Base-by-base conservation (phyloP, 192 early-diverging fungal species). In the Dispira parvispora region DNA sequence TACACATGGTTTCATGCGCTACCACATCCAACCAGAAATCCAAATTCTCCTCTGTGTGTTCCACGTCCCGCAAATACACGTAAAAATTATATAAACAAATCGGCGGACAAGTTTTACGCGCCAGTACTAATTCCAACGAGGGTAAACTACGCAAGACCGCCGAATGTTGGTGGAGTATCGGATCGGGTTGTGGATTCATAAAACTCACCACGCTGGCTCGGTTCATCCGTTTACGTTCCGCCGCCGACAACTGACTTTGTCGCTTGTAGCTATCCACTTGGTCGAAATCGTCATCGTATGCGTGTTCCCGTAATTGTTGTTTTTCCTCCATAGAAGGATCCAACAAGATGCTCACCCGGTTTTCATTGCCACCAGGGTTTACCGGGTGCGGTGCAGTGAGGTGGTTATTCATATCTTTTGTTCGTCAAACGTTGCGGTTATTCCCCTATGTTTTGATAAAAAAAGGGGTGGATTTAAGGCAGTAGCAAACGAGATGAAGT, bases 61-160 rank as follows among this genome's bases (percentile, higher is more conserved):
- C 80, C 52, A 76, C 67, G 62, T 87, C 84, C n/a, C 83, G 69
- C 74, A 89, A 76, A 45, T 83, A 80, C 52, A 86, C 71, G 68
- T 85, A 89, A 71, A 80, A 87, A 66, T 87, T 87, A 62, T 76
- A 87, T n/a, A 89, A 69, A 58, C 87, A 89, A 28, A 89, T 73
- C 3, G 87, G 87, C 11, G 81, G 83, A 42, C 72, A 63, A 0
- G 85, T 84, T 47, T 80, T 83, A 23, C 87, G 73, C 54, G 74
- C 63, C 11, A 89, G 74, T 16, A 84, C 83, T 64, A 87, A 77
- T 45, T 86, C 78, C 26, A 89, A 68, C n/a, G 78, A 80, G 3
- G 87, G 87, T 56, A 89, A 71, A 11, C 65, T 61, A 28, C 75
- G 71, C 45, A 77, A 28, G 53, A 26, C 21, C 12, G 53, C 53